phyloP scores from a whole-genome alignment of 139 green algal genomes.

The Ulvella scutata region DNA sequence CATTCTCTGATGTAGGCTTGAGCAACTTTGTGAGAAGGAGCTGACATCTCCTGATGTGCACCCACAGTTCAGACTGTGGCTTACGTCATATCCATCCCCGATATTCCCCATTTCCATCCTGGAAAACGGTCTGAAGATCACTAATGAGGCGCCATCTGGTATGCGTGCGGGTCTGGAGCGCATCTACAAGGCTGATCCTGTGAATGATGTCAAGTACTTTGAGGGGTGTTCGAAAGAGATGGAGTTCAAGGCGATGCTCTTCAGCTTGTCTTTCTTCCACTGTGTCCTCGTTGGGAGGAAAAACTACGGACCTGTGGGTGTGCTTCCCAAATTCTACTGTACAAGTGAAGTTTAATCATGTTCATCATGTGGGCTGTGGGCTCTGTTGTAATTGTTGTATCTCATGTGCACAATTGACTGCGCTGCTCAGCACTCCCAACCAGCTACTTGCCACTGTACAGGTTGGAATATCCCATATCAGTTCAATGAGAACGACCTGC shows the following conservation, averaged over 20 bases:
- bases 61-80: constrained; percentile 44
- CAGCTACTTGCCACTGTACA: too few species aligned
- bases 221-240: constrained; percentile 34
- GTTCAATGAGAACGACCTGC: constrained; percentile 67
- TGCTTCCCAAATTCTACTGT: too few species aligned
- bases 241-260: constrained; percentile 49
- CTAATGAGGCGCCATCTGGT: constrained; percentile 45
- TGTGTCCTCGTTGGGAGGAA: constrained; percentile 46
- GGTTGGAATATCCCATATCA: constrained; percentile 73
- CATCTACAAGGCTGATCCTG: constrained; percentile 52
- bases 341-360: constrained; percentile 56
- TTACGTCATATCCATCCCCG: constrained; percentile 51
- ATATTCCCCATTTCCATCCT: constrained; percentile 59
- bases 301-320: constrained; percentile 20
- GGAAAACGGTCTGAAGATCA: constrained; percentile 67
- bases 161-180: constrained; percentile 28
- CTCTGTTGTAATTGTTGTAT: too few species aligned
- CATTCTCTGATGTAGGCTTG: constrained; percentile 20
- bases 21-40: constrained; percentile 55
- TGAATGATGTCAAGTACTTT: constrained; percentile 40
- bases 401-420: too few species aligned
- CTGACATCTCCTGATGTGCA: constrained; percentile 41
- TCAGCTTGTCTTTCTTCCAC: constrained; percentile 62
- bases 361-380: too few species aligned
- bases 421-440: too few species aligned